Conservation (phyloP, 768 basidiomycete species). For the Amanita exitialis region DNA sequence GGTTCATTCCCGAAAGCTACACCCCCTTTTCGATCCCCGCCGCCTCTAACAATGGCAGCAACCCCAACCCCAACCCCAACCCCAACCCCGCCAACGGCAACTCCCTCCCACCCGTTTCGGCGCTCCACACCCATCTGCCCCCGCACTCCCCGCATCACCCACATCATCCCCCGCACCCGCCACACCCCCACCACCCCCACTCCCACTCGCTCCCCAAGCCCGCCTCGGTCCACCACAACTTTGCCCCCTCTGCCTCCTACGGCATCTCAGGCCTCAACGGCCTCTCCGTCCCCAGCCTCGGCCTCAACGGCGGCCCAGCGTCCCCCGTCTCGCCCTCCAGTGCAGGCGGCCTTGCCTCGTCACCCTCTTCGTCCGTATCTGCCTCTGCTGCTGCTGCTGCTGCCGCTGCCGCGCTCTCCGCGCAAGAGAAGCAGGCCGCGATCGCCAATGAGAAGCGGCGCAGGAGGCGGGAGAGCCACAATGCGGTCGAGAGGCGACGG, state of each 20-base stretch:
- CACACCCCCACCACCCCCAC: conserved; percentile 19
- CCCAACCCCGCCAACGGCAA: no score
- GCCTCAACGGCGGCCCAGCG: not conserved
- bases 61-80: conserved; percentile 3
- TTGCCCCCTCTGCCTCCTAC: not conserved
- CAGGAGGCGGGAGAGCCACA: conserved; percentile 77
- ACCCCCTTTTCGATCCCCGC: conserved; percentile 3
- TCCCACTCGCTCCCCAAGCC: conserved; percentile 6
- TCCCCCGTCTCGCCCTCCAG: not conserved
- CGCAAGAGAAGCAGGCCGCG: conserved; percentile 38
- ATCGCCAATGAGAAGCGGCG: conserved; percentile 78
- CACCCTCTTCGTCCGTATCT: no score
- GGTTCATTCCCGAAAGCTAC: conserved; percentile 1
- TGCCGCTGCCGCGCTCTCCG: conserved; percentile 1
- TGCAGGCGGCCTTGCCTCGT: not conserved
- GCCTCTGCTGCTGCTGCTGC: not conserved
- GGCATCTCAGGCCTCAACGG: not conserved
- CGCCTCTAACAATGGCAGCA: no score
- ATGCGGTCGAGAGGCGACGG: conserved; percentile 81
- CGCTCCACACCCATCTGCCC: conserved; percentile 2
- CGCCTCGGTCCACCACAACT: not conserved
- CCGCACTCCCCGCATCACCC: conserved; percentile 23
- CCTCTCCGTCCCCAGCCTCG: not conserved
- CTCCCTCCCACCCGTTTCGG: not conserved
- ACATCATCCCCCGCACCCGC: conserved; percentile 27